Conservation (phyloP, 2,329 filamentous ascomycete genomes). For the Penicillium aurantiogriseum region DNA sequence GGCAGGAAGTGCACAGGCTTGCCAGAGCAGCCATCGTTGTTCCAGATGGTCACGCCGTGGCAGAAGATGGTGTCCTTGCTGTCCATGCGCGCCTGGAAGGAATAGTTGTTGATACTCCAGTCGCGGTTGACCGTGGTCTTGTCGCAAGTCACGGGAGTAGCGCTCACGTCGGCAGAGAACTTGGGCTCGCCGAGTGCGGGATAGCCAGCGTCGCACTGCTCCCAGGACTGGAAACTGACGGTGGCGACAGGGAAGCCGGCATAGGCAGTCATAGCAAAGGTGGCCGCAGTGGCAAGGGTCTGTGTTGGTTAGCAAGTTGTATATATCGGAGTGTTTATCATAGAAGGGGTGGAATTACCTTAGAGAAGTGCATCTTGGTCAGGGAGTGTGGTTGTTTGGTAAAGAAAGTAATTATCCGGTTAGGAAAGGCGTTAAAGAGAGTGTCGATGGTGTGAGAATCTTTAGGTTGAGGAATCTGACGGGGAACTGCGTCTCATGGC, state of each 20-base stretch:
- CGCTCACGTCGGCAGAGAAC: constrained; percentile 11
- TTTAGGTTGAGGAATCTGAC: neutral
- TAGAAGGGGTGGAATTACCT: constrained; percentile 8
- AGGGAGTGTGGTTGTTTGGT: neutral
- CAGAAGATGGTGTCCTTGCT: constrained; percentile 22
- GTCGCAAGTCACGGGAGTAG: constrained; percentile 21
- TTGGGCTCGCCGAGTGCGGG: constrained; percentile 17
- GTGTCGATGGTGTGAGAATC: constrained; percentile 6
- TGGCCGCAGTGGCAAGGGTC: constrained; percentile 20
- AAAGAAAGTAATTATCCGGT: neutral
- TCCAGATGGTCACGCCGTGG: constrained; percentile 21
- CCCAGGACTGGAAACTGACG: constrained; percentile 24
- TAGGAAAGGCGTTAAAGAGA: constrained; percentile 2
- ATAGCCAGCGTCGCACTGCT: constrained; percentile 18
- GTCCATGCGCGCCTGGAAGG: constrained; percentile 20
- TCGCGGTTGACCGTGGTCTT: constrained; percentile 22
- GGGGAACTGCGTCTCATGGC: neutral
- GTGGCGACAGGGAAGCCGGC: constrained; percentile 22
- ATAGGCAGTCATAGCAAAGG: constrained; percentile 18
- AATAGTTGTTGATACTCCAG: constrained; percentile 23
- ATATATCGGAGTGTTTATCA: neutral
- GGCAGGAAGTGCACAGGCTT: constrained; percentile 17
- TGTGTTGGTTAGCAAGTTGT: neutral
- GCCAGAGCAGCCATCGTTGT: constrained; percentile 23
- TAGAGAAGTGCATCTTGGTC: constrained; percentile 24